A percentile compares a stretch with the other conserved stretches of the same genome.
phyloP scores from a whole-genome alignment of 495 filamentous ascomycete species.

The Aspergillus baeticus region DNA sequence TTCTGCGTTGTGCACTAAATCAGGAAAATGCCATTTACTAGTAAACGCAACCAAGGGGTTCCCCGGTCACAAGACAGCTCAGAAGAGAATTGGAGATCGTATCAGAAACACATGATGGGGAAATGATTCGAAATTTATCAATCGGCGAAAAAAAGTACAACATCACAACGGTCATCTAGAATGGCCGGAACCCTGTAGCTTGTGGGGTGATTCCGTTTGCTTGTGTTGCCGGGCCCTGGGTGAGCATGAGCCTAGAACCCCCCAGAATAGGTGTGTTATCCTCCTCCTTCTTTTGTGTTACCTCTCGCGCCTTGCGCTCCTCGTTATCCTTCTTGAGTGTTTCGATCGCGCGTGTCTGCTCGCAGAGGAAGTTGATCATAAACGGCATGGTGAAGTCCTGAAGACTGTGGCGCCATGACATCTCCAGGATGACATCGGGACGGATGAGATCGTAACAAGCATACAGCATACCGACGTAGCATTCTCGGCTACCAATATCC shows the following conservation, averaged over 20 bases:
- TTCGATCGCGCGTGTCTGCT: slow-evolving; percentile 84
- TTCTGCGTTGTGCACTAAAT: neutral
- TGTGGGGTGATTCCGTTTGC: slow-evolving; percentile 81
- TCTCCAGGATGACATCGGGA: slow-evolving; percentile 86
- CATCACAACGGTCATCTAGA: slow-evolving; percentile 38
- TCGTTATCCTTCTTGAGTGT: slow-evolving; percentile 93
- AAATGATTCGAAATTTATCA: slow-evolving; percentile 21
- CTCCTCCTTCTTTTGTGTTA: slow-evolving; percentile 81
- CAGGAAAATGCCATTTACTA: slow-evolving; percentile 17
- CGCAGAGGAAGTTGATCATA: slow-evolving; percentile 96
- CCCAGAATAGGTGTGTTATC: slow-evolving; percentile 93
- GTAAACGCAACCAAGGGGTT: slow-evolving; percentile 16
- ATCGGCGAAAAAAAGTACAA: slow-evolving; percentile 3
- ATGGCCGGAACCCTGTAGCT: slow-evolving; percentile 68
- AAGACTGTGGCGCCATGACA: slow-evolving; percentile 95
- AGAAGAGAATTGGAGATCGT: slow-evolving; percentile 11
- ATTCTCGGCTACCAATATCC: slow-evolving; percentile 97
- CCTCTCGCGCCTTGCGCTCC: slow-evolving; percentile 87
- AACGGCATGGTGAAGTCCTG: slow-evolving; percentile 99
- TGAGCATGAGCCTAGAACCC: slow-evolving; percentile 92
- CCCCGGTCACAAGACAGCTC: slow-evolving; percentile 5
- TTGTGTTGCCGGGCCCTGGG: slow-evolving; percentile 76
- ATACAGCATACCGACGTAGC: slow-evolving; percentile 98
- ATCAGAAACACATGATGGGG: slow-evolving; percentile 27
- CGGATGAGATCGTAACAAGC: slow-evolving; percentile 97